phyloP scores from a whole-genome alignment of 2,329 filamentous ascomycete genomes.

The Aphanocladium album region DNA sequence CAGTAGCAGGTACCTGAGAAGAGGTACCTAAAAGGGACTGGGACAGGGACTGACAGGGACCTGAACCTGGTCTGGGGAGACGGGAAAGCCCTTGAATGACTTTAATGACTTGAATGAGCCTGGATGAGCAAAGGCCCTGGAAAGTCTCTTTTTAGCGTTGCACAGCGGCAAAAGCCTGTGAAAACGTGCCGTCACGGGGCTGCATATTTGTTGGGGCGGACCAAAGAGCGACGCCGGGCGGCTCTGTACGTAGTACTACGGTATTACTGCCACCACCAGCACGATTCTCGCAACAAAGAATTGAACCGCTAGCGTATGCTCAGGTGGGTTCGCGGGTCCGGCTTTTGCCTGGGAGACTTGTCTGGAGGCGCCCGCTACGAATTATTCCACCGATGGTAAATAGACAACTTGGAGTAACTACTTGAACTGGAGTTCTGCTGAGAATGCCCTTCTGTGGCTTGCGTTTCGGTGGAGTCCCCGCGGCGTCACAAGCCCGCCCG shows the following conservation, averaged over 20 bases:
- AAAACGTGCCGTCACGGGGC: slow-evolving; percentile 9
- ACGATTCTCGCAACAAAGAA: not conserved
- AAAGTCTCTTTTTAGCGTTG: not conserved
- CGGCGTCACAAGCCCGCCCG: not conserved
- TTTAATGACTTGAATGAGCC: not conserved
- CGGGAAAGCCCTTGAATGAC: too few species aligned
- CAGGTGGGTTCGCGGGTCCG: not conserved
- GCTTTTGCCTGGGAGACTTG: not conserved
- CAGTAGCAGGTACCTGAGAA: too few species aligned
- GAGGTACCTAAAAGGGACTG: too few species aligned
- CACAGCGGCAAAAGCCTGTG: not conserved
- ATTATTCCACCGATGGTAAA: not conserved
- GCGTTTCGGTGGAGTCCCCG: not conserved
- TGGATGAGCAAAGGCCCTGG: not conserved
- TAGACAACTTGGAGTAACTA: not conserved
- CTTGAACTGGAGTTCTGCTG: not conserved
- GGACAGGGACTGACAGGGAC: not conserved
- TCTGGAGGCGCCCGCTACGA: too few species aligned
- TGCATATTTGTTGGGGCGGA: slow-evolving; percentile 12
- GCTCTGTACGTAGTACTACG: too few species aligned
- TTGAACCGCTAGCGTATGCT: not conserved
- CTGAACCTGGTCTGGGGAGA: not conserved
- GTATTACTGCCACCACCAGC: too few species aligned
- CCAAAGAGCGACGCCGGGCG: not conserved
- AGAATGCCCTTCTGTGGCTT: not conserved